These are phyloP conservation scores for Dalbergia oliveri DNA, from an alignment of 306 rosid genomes.

Conservation along the genomic window DNA sequence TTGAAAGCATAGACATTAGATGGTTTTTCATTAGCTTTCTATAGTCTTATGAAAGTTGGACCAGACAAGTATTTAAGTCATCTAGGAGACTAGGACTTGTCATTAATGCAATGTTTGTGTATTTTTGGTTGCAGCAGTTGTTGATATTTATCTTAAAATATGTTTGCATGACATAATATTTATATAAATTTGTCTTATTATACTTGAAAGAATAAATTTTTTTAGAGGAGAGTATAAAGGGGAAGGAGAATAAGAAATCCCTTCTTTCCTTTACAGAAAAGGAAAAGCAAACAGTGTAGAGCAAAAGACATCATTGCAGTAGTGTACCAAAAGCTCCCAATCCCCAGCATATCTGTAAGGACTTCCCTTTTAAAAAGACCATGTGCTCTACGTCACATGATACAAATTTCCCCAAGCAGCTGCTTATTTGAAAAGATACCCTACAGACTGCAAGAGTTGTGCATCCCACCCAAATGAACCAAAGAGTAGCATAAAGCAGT, in stretches of 20 bases:
- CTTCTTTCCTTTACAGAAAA: not conserved
- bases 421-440: not conserved
- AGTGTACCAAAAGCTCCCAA: not conserved
- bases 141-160: not conserved
- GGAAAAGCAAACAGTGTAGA: not conserved
- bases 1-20: not conserved
- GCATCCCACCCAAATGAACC: not conserved
- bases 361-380: not conserved
- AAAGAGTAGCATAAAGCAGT: not conserved
- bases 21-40: constrained; percentile 17
- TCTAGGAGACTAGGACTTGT: not conserved
- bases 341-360: not conserved
- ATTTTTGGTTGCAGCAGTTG: not conserved
- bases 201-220: too few species aligned
- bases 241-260: not conserved
- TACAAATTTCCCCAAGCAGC: not conserved
- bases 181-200: too few species aligned
- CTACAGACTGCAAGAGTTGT: not conserved
- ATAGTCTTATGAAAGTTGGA: not conserved
- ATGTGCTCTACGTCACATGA: not conserved
- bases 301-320: not conserved
- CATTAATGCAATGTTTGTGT: not conserved
- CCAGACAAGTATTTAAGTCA: not conserved
- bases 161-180: not conserved
- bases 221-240: not conserved